Evolutionary conservation across 371 early-diverging fungal genomes (phyloP), one percentile per base, ranked within the genome.

Genomic region (Haplosporangium sp.): DNA sequence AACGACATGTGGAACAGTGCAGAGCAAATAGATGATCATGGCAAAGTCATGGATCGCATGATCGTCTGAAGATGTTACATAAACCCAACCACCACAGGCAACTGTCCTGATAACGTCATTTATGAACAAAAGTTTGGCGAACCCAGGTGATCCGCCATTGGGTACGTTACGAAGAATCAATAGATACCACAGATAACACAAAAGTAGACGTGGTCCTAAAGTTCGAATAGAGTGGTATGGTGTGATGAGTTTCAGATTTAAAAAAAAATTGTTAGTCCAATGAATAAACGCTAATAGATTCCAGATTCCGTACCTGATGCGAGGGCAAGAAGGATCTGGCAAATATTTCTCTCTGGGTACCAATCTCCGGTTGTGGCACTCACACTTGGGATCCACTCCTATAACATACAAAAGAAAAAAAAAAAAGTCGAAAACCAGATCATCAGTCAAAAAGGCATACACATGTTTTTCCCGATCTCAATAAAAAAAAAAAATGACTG

Each of bases 361-460:
- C 93, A 81, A 78, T 95, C 95, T 60, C 95, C 95, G n/a, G 93
- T 94, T 0, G 93, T 89, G 0, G 94, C 94, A 68, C 92, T 92
- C 1, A 95, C 94, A 69, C 94, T 94, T 50, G 95, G 95, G 62
- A 94, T 93, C 94, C 93, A 93, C 86, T 95, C 93, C 87, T 94
- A 78, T 10, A 48, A 13, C 40, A n/a, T n/a, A 27, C 27, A 13
- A 59, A 61, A 61, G 10, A 15, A 45, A 13, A 10, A 15, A 10
- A 15, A 10, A 42, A 42, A 10, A 11, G 47, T 47, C 47, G 11
- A 47, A 15, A 47, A 47, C 13, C 47, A 47, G 47, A 4, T 50
- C 19, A n/a, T 50, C n/a, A 19, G 15, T 50, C 6, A 13, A 15
- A 15, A 50, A 15, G 10, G 45, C n/a, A 15, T 15, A 4, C 6